Base-by-base conservation (phyloP, 495 filamentous ascomycete genomes). In the Baudoinia panamericana region DNA sequence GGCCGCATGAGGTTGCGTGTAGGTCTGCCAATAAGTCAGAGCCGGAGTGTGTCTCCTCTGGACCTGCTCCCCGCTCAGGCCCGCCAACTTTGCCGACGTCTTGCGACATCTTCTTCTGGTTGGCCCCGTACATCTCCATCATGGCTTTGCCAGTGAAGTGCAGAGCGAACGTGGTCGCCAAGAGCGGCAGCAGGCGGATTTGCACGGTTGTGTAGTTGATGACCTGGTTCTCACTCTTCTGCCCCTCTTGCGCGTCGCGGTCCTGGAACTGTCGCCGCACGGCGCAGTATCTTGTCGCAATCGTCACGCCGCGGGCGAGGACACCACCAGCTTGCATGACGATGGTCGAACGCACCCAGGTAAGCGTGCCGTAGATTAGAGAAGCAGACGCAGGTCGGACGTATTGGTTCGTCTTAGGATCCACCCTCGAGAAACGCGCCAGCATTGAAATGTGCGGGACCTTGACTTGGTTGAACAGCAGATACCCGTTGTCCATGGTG, bases 161-260 rank as follows among this genome's bases (percentile, higher is more conserved):
- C 24, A 78, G 61, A 2, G 79, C 80, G 50, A 80, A 85, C 41
- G 80, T 78, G n/a, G 75, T 68, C 2, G 80, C 80, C 8, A 84
- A 58, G 1, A 84, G 61, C 3, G 80, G 77, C 22, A 83, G 61
- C 4, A 84, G 56, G 12, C 80, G 69, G 41, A 78, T 66, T 54
- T 82, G 78, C n/a, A 83, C 79, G 66, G 77, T 81, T 39, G 76
- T 79, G 57, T 84, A 85, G 55, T 79, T 75, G 25, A 85, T 62
- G 0, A 84, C 78, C 49, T 75, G 76, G 46, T 67, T 80, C 56
- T 85, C 80, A 22, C 69, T 72, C 4, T 63, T 63, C 32, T 67
- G 58, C 39, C 53, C 56, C 22, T 65, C 61, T 19, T 51, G 57
- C 1, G 71, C 71, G 59, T 82, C 76, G 5, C 73, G 67, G 50